These are phyloP conservation scores for Selaginella moellendorffii DNA, from an alignment of 75 land plant genomes.

Conservation along the genomic window DNA sequence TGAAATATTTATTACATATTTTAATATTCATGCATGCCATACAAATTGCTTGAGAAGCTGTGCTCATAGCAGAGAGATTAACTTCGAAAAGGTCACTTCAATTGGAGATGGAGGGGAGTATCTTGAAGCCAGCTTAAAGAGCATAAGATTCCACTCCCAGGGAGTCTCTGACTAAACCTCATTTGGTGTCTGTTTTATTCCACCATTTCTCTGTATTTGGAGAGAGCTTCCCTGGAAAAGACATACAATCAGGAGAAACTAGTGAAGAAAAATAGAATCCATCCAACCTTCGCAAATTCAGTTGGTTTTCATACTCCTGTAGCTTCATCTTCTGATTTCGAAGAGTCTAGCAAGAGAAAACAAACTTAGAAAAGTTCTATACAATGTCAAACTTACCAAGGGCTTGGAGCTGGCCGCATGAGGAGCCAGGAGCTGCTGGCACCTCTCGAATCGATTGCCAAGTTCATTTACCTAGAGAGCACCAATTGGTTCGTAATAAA, in stretches of 20 bases:
- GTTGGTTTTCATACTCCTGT: background rate
- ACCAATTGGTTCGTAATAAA: too few relatives aligned
- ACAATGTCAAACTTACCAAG: background rate
- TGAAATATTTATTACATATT: too few relatives aligned
- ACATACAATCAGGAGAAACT: background rate
- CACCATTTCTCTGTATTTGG: background rate
- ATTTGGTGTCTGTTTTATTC: too few relatives aligned
- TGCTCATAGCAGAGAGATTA: too few relatives aligned
- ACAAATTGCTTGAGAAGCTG: too few relatives aligned
- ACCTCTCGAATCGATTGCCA: background rate
- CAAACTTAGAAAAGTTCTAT: background rate
- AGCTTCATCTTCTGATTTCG: background rate
- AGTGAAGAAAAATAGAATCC: background rate
- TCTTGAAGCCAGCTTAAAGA: too few relatives aligned
- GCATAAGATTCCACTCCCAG: too few relatives aligned
- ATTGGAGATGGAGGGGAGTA: too few relatives aligned
- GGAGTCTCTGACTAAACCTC: too few relatives aligned
- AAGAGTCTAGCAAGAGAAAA: background rate
- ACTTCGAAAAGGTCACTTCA: too few relatives aligned
- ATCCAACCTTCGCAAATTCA: background rate
- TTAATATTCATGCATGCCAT: too few relatives aligned
- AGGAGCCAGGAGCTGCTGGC: background rate
- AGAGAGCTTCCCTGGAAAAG: background rate
- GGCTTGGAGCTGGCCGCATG: background rate
- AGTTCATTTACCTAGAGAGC: background rate